Evolutionary conservation across 257 asterid genomes (phyloP), one percentile per base, ranked within the genome.

Genomic region (Cynanchum wilfordii): DNA sequence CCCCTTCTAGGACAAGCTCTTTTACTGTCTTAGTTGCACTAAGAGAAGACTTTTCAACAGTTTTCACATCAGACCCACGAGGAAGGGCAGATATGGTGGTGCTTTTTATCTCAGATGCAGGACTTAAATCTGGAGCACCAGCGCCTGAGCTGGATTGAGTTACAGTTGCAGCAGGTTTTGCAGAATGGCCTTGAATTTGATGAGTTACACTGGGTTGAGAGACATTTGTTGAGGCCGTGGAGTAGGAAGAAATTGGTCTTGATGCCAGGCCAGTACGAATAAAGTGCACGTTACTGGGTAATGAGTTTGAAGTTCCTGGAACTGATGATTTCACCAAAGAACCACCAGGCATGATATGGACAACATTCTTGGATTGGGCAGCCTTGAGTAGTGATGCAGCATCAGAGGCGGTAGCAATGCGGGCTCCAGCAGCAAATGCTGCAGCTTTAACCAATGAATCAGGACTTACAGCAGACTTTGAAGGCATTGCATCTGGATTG

Each of bases 391-490:
- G 82, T 45, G 95, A 79, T 52, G 95, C 86, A 51, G 89, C 88
- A 75, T 83, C 93, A 2, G 91, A 78, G 3, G 90, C 79, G 71
- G 90, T 82, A 74, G 88, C 95, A 71, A 90, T 83, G 68, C 89
- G 93, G 30, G 96, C 89, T 75, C 97, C 97, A 52, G 95, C 98
- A 75, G 89, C 95, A 75, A 90, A 87, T 66, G 95, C 97, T 65
- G 95, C 88, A 58, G 91, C 92, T 88, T 88, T 90, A 79, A 86
- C 87, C 91, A 86, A 74, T 66, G 95, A 84, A 75, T 86, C 93
- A 6, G 82, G 82, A 58, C 74, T 81, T n/a, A 80, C 55, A 69
- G 78, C 66, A 25, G 88, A 77, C 56, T 80, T 82, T 66, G 49
- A 64, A 3, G 50, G 27, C 17, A 64, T 19, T 45, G 71, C 47